phyloP scores from a whole-genome alignment of 2,329 filamentous ascomycete genomes.

The Ophiocordyceps robertsii region DNA sequence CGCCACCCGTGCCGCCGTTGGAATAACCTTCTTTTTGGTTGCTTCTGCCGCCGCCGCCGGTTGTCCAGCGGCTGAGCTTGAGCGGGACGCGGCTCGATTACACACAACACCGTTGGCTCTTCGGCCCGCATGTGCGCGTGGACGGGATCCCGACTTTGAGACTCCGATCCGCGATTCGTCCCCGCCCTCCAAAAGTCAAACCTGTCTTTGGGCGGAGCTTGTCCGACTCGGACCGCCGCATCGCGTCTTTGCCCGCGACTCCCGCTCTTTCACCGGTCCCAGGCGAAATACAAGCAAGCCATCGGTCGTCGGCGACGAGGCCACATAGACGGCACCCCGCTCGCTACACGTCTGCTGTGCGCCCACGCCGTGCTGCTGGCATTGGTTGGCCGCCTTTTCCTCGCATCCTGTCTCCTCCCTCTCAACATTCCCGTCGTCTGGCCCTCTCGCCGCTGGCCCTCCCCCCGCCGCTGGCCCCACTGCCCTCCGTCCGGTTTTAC shows the following conservation, averaged over 20 bases:
- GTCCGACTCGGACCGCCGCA: not conserved
- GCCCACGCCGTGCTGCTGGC: conserved; percentile 7
- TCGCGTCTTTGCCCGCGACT: not conserved
- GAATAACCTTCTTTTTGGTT: no score
- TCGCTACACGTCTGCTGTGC: conserved; percentile 4
- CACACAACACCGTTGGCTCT: no score
- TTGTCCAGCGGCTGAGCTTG: no score
- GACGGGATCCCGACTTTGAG: no score
- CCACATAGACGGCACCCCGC: not conserved
- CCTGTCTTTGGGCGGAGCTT: no score
- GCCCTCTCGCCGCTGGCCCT: conserved; percentile 1
- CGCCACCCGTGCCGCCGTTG: no score
- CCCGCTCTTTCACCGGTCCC: not conserved
- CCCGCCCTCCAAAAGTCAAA: no score
- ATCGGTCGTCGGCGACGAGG: not conserved
- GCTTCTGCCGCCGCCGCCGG: no score
- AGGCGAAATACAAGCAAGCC: not conserved
- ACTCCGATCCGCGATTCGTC: no score
- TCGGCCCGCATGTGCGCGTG: no score
- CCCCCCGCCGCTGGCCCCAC: conserved; percentile 15
- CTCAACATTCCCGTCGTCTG: conserved; percentile 1
- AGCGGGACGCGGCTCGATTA: no score
- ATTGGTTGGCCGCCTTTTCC: conserved; percentile 13
- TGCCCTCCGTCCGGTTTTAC: conserved; percentile 19
- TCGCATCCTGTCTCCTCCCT: not conserved